Percentiles rank a stretch among this genome's conserved stretches.
phyloP scores from a whole-genome alignment of 495 filamentous ascomycete species.

The Neurospora tetraspora region DNA sequence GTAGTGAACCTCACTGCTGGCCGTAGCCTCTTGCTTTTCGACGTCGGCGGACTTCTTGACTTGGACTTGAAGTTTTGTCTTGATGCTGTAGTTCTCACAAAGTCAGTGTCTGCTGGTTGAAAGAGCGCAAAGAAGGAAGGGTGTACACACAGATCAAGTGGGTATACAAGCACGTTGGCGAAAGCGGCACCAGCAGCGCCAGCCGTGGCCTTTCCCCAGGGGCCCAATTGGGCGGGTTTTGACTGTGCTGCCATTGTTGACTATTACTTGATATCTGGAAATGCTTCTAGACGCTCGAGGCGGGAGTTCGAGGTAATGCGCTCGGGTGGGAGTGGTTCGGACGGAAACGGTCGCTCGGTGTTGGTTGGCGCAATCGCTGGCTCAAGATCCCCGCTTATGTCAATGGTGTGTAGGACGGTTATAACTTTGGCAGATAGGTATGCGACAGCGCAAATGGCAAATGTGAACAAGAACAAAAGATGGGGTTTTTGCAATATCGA shows the following conservation, averaged over 20 bases:
- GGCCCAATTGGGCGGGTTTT: conserved; percentile 67
- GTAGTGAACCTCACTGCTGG: conserved; percentile 56
- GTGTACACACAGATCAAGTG: conserved; percentile 78
- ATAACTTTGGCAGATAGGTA: neutral
- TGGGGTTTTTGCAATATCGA: neutral
- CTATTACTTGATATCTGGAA: conserved; percentile 1
- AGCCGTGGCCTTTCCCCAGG: conserved; percentile 89
- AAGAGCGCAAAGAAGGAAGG: neutral
- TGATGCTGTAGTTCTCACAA: conserved; percentile 50
- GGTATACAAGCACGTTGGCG: conserved; percentile 94
- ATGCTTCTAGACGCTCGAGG: neutral
- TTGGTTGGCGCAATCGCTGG: neutral
- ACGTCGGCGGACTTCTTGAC: conserved; percentile 51
- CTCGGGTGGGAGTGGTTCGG: neutral
- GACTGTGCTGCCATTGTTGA: conserved; percentile 66
- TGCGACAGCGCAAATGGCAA: neutral
- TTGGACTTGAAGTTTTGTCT: conserved; percentile 95
- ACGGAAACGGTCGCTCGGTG: neutral
- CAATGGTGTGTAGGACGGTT: neutral
- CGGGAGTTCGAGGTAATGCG: neutral
- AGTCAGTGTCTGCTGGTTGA: neutral
- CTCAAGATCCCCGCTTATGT: neutral
- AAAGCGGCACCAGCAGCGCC: conserved; percentile 89
- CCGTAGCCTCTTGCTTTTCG: conserved; percentile 18
- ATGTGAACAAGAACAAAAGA: neutral